Evolutionary conservation across 2,329 filamentous ascomycete species (phyloP).

Genomic region (Colletotrichum somersetense): DNA sequence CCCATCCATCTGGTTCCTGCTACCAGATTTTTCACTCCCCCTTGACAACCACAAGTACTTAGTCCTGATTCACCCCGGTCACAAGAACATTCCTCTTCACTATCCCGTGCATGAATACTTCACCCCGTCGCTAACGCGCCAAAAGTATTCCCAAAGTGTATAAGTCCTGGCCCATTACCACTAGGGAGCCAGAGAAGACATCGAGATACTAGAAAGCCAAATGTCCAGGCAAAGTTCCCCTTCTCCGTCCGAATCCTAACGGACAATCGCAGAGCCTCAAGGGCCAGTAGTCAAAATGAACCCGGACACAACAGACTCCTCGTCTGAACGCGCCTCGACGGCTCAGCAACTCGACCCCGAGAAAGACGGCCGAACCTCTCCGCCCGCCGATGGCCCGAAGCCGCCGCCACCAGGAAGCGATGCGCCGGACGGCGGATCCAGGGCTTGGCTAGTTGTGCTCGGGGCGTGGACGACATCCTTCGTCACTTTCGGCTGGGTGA

Average conservation of each 20-base stretch:
- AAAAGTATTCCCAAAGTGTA: not conserved
- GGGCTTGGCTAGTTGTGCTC: slow-evolving; percentile 56
- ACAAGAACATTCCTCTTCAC: not conserved
- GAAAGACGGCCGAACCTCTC: slow-evolving; percentile 1
- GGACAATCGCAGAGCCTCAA: slow-evolving; percentile 27
- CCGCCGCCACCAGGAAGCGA: slow-evolving; percentile 26
- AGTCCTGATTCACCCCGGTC: not conserved
- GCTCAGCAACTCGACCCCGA: slow-evolving; percentile 21
- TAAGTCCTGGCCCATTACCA: too few species aligned
- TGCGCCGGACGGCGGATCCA: slow-evolving; percentile 48
- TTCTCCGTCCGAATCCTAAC: slow-evolving; percentile 30
- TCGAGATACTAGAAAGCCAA: not conserved
- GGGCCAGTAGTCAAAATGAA: slow-evolving; percentile 9
- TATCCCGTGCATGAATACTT: not conserved
- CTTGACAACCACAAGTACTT: not conserved
- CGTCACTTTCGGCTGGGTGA: slow-evolving; percentile 56
- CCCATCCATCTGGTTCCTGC: not conserved
- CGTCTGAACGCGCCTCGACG: slow-evolving; percentile 23
- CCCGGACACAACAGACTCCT: slow-evolving; percentile 26
- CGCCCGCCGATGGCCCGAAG: not conserved
- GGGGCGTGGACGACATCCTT: slow-evolving; percentile 57
- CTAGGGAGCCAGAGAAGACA: not conserved
- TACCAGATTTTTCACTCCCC: not conserved
- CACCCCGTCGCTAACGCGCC: not conserved
- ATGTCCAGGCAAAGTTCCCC: slow-evolving; percentile 23